Base-by-base conservation (phyloP, 768 basidiomycete genomes). In the Suillus occidentalis region DNA sequence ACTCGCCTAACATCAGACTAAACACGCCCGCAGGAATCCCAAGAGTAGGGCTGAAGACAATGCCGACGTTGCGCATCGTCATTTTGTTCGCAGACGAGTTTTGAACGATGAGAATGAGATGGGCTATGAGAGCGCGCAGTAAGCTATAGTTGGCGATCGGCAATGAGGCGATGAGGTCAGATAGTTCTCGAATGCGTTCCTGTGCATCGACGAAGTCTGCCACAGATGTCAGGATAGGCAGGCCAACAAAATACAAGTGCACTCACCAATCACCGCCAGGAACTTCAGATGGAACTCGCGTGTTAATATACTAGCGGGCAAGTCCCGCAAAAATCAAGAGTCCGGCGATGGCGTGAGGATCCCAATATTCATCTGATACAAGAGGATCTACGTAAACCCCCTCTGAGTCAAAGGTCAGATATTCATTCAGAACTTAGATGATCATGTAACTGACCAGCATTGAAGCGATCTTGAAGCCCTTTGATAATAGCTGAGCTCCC, bases 21-120 rank as follows among this genome's bases (percentile, higher is more conserved):
- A 99, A 96, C 50, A 98, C 92, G 8, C 94, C 94, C 4, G 97
- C 97, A n/a, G 97, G 97, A 70, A 99, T 97, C 52, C 95, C 95
- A 14, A 99, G 82, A 0, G 97, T 99, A 2, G 97, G 97, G 68
- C 95, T 96, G 79, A 99, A 98, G 28, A 99, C 97, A 66, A 99
- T 99, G 20, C 97, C 96, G 34, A 99, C 94, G 75, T 99, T 99
- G 56, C 97, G 89, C 87, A 99, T 90, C 49, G 92, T 96, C 97
- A 99, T 99, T 82, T 96, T 99, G 87, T 97, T 97, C 65, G 91
- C 79, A 49, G 84, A 71, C 20, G 95, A 87, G 73, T 99, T 95
- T 76, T 94, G 90, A 53, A 99, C 95, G 70, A 99, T 92, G 52
- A 95, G 83, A 69, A 98, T 97, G 66, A 99, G 83, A 77, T 99